Percentiles rank a stretch among this genome's conserved stretches.
These are phyloP conservation scores for Populus tomentosa DNA, from an alignment of 441 rosid genomes.

Conservation along the genomic window DNA sequence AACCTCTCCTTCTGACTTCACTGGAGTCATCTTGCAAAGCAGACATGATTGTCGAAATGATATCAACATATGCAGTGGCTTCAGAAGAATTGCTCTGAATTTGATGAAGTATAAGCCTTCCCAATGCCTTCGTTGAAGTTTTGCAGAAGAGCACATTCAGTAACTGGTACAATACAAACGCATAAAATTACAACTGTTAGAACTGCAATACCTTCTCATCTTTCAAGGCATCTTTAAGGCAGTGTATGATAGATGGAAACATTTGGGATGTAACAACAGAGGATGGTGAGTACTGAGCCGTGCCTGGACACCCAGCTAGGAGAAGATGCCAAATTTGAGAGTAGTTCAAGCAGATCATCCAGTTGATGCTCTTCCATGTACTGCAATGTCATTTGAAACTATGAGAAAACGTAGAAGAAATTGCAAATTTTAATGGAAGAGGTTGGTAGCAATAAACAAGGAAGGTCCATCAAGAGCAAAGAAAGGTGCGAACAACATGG, in stretches of 20 bases:
- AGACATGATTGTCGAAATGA: constrained; percentile 53
- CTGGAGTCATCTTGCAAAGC: constrained; percentile 95
- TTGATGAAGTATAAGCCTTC: constrained; percentile 34
- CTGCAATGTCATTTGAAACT: constrained; percentile 36
- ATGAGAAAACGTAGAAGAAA: constrained; percentile 8
- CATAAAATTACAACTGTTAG: background rate
- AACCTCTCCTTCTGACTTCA: constrained; percentile 90
- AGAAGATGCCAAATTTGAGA: constrained; percentile 47
- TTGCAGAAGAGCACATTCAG: background rate
- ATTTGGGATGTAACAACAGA: constrained; percentile 36
- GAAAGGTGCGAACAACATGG: background rate
- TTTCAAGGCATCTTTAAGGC: constrained; percentile 60
- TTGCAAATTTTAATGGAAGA: background rate
- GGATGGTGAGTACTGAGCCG: constrained; percentile 71
- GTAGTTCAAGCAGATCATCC: constrained; percentile 51
- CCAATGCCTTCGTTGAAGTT: too few relatives aligned
- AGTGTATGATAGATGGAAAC: constrained; percentile 45
- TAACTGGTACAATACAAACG: background rate
- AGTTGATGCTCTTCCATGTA: constrained; percentile 72
- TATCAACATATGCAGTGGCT: constrained; percentile 39
- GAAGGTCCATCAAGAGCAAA: background rate
- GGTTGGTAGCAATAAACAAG: background rate
- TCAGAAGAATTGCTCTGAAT: constrained; percentile 51
- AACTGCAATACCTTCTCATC: constrained; percentile 79
- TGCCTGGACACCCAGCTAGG: constrained; percentile 76